Base-by-base conservation (phyloP, 768 basidiomycete species). In the Flagelloscypha sp. region DNA sequence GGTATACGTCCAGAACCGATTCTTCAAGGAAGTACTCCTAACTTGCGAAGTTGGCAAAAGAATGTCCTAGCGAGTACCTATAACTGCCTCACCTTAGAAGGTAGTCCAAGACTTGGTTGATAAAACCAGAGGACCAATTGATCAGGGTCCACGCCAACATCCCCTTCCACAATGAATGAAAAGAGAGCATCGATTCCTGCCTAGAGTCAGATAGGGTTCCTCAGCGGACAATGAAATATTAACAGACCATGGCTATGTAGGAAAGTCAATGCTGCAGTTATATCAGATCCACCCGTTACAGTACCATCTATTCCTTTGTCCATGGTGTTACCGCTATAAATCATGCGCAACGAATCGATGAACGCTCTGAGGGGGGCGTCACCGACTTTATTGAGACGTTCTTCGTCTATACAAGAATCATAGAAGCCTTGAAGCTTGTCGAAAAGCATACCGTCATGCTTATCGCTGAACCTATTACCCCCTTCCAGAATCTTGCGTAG, bases 21-120 rank as follows among this genome's bases (percentile, higher is more conserved):
- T 76, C 63, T 30, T 97, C 93, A 35, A 80, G 72, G 56, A 88
- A 98, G 55, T 98, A 95, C 61, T 93, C 89, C 82, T 89, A 44
- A n/a, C 4, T 21, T 24, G 25, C 22, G 11, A 24, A 24, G 22
- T 9, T 11, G 24, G 37, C 24, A 16, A 35, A 18, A 42, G 27
- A 33, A 40, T 27, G 9, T 17, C n/a, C n/a, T n/a, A 7, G 17
- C 24, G 23, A 11, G 12, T 33, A 24, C 9, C 24, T 30, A 28
- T 3, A n/a, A n/a, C n/a, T n/a, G 41, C 37, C 48, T 24, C 35
- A 84, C 87, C 72, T 92, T 93, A 11, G 92, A 78, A 2, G 89
- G 92, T 9, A 95, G 76, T 25, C 88, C 86, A 10, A 94, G 64
- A 6, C 58, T 62, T 2, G 84, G 73, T 52, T 95, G 92, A 45